Evolutionary conservation across 2,329 filamentous ascomycete genomes (phyloP).

Genomic region (Gnomoniopsis sp.): DNA sequence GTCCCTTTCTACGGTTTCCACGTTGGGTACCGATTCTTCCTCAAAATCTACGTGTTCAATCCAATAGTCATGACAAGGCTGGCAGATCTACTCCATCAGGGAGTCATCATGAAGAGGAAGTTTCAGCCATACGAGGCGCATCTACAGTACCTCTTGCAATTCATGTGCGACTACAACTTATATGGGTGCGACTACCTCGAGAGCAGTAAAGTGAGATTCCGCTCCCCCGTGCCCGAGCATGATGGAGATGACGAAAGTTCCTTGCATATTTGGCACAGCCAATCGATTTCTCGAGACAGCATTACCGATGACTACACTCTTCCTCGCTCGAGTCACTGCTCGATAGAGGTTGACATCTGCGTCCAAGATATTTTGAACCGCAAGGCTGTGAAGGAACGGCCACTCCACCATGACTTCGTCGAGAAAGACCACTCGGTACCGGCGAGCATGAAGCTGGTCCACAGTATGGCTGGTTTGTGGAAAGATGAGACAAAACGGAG

Average conservation of each 20-base stretch:
- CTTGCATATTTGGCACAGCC: slow-evolving; percentile 75
- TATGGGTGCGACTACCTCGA: slow-evolving; percentile 91
- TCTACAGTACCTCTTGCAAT: slow-evolving; percentile 87
- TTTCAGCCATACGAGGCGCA: slow-evolving; percentile 96
- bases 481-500: slow-evolving; percentile 80
- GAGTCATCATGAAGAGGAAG: slow-evolving; percentile 75
- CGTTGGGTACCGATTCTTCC: slow-evolving; percentile 84
- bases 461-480: slow-evolving; percentile 94
- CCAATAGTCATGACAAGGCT: slow-evolving; percentile 83
- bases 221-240: slow-evolving; percentile 69
- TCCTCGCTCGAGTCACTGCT: slow-evolving; percentile 80
- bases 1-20: slow-evolving; percentile 95
- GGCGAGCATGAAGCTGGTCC: slow-evolving; percentile 73
- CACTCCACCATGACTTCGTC: slow-evolving; percentile 81
- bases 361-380: slow-evolving; percentile 87
- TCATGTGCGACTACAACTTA: slow-evolving; percentile 98
- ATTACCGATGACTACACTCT: slow-evolving; percentile 62
- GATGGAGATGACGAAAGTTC: slow-evolving; percentile 55
- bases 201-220: slow-evolving; percentile 66
- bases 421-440: slow-evolving; percentile 65
- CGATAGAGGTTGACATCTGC: slow-evolving; percentile 84
- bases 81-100: slow-evolving; percentile 82
- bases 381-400: slow-evolving; percentile 68
- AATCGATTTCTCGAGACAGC: slow-evolving; percentile 58
- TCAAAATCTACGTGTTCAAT: slow-evolving; percentile 94